Evolutionary conservation across 495 filamentous ascomycete genomes (phyloP).

Genomic region (Xylaria telfairii): DNA sequence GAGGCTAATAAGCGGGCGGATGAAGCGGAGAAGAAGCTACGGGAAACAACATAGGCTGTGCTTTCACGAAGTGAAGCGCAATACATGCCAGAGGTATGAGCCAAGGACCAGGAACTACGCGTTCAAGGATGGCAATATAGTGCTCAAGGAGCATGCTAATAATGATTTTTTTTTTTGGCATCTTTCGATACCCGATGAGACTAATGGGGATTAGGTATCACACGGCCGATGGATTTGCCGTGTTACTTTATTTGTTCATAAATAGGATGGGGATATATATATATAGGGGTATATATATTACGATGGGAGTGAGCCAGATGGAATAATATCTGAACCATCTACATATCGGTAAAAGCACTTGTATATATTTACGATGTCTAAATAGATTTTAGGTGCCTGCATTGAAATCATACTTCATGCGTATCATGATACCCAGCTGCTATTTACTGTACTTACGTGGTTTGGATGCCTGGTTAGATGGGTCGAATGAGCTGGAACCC

Average conservation of each 20-base stretch:
- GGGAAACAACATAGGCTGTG: conserved; percentile 24
- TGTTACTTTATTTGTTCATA: background rate
- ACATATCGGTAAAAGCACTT: background rate
- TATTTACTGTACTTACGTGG: background rate
- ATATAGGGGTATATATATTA: background rate
- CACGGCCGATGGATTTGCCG: background rate
- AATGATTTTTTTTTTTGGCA: background rate
- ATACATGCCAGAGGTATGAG: background rate
- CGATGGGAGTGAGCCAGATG: background rate
- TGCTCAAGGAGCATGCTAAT: background rate
- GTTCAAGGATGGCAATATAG: background rate
- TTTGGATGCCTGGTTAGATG: background rate
- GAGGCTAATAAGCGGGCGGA: conserved; percentile 70
- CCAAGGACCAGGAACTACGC: background rate
- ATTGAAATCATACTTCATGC: background rate
- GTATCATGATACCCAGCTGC: background rate
- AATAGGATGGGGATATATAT: background rate
- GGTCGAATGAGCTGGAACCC: background rate
- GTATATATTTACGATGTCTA: conserved; percentile 1
- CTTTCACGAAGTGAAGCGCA: background rate
- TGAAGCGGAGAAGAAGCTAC: conserved; percentile 66
- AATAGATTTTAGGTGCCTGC: background rate
- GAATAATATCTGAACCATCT: conserved; percentile 7
- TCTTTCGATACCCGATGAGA: conserved; percentile 13
- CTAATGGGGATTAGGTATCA: background rate